phyloP scores from a whole-genome alignment of 805 yeast species.

The Zygoascus bituminiphila region DNA sequence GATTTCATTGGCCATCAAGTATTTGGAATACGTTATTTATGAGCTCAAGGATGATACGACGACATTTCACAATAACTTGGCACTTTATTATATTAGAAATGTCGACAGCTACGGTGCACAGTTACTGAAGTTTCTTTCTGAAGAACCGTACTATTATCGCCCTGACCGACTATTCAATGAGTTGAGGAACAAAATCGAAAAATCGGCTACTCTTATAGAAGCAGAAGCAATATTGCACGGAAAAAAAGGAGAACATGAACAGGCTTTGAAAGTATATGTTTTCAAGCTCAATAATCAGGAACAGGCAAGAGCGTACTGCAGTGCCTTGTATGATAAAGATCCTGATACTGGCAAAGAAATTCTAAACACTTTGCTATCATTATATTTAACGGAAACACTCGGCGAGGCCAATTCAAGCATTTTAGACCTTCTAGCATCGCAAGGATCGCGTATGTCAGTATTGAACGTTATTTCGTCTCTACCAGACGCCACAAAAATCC shows the following conservation, averaged over 20 bases:
- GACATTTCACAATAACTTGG: slow-evolving; percentile 37
- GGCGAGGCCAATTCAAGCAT: slow-evolving; percentile 31
- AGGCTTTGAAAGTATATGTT: slow-evolving; percentile 54
- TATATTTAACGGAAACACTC: slow-evolving; percentile 23
- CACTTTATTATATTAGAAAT: slow-evolving; percentile 36
- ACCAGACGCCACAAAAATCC: slow-evolving; percentile 44
- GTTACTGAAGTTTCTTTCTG: slow-evolving; percentile 30
- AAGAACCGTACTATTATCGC: slow-evolving; percentile 31
- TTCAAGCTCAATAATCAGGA: slow-evolving; percentile 47
- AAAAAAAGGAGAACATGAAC: slow-evolving; percentile 50
- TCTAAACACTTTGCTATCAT: slow-evolving; percentile 43
- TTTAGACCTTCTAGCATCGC: slow-evolving; percentile 34
- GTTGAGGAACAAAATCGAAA: slow-evolving; percentile 16
- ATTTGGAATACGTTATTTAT: slow-evolving; percentile 44
- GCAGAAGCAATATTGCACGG: slow-evolving; percentile 52
- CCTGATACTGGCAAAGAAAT: slow-evolving; percentile 34
- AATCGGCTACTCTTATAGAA: slow-evolving; percentile 23
- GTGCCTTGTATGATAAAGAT: slow-evolving; percentile 36
- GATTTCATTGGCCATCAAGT: slow-evolving; percentile 33
- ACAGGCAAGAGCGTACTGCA: slow-evolving; percentile 56
- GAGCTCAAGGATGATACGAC: slow-evolving; percentile 32
- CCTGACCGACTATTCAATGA: slow-evolving; percentile 31
- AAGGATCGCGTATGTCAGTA: slow-evolving; percentile 43
- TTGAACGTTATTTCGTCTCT: slow-evolving; percentile 39
- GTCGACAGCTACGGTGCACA: slow-evolving; percentile 24